Percentiles rank a stretch among this genome's conserved stretches.
Conservation (phyloP, 768 basidiomycete genomes). For the Neoboletus magnificus region DNA sequence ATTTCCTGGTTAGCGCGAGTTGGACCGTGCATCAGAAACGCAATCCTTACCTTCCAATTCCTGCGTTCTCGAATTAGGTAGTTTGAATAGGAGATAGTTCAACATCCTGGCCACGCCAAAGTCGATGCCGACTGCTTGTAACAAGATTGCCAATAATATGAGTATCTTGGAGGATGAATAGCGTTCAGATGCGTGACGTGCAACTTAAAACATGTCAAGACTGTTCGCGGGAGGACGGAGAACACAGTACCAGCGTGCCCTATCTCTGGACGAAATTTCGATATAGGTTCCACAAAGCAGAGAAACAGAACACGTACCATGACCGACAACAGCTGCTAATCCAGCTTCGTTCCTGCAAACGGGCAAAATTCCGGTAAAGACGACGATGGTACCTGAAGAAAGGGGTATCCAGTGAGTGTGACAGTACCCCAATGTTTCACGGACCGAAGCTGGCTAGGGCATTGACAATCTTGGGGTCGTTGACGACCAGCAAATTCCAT, state of each 20-base stretch:
- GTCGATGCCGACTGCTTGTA: slow-evolving; percentile 54
- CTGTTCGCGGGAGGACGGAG: neutral
- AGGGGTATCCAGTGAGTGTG: neutral
- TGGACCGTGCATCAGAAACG: neutral
- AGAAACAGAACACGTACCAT: slow-evolving; percentile 47
- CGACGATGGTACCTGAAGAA: slow-evolving; percentile 63
- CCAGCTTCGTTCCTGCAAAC: slow-evolving; percentile 76
- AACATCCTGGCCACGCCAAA: slow-evolving; percentile 47
- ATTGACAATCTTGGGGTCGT: slow-evolving; percentile 68
- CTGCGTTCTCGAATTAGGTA: slow-evolving; percentile 80
- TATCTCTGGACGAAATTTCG: slow-evolving; percentile 51
- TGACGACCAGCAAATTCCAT: slow-evolving; percentile 77
- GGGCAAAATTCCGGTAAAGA: slow-evolving; percentile 87
- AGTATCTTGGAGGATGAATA: slow-evolving; percentile 43
- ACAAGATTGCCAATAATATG: slow-evolving; percentile 37
- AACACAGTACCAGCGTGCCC: slow-evolving; percentile 61
- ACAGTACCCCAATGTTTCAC: neutral
- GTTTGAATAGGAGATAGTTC: slow-evolving; percentile 52
- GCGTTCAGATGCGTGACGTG: slow-evolving; percentile 52
- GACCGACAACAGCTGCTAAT: slow-evolving; percentile 78
- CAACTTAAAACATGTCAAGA: slow-evolving; percentile 38
- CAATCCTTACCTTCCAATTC: slow-evolving; percentile 68
- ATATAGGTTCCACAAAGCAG: neutral
- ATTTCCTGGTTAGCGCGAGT: neutral
- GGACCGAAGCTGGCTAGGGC: slow-evolving; percentile 74